Conservation (phyloP, 2,329 filamentous ascomycete genomes). For the Periconia sp. region DNA sequence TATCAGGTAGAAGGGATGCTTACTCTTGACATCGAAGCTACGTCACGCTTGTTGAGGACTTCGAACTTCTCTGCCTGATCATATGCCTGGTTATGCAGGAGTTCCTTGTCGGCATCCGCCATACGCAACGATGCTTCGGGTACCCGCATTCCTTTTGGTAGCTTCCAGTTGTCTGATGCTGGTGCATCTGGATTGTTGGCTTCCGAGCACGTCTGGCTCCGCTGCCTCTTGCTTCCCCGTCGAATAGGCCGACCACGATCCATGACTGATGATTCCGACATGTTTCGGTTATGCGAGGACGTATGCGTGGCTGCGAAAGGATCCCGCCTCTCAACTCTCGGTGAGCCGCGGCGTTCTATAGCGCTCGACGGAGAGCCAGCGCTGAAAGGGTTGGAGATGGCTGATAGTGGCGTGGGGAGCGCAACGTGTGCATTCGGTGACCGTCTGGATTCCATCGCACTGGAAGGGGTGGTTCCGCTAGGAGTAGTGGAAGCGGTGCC, state of each 20-base stretch:
- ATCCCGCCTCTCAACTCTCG: conserved; percentile 39
- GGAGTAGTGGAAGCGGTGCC: conserved; percentile 36
- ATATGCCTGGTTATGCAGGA: conserved; percentile 46
- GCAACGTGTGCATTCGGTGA: conserved; percentile 37
- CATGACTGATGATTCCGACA: conserved; percentile 47
- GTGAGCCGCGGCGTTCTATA: conserved; percentile 35
- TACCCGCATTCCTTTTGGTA: conserved; percentile 46
- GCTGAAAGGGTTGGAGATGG: conserved; percentile 39
- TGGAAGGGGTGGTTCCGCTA: conserved; percentile 30
- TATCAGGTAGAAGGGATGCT: conserved; percentile 18
- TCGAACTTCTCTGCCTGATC: conserved; percentile 50
- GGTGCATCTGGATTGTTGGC: conserved; percentile 28
- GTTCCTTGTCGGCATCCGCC: conserved; percentile 42
- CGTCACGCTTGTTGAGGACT: conserved; percentile 47
- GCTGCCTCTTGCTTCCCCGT: conserved; percentile 37
- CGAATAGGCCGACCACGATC: conserved; percentile 45
- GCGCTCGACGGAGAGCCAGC: conserved; percentile 35
- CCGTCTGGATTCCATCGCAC: conserved; percentile 35
- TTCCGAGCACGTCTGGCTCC: conserved; percentile 43
- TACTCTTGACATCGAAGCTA: conserved; percentile 65
- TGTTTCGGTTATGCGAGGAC: conserved; percentile 38
- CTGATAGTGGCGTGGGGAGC: conserved; percentile 37
- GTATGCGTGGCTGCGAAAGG: conserved; percentile 27
- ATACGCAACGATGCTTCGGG: conserved; percentile 41
- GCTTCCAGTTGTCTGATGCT: conserved; percentile 40